A percentile compares a stretch with the other conserved stretches of the same genome.
phyloP scores from a whole-genome alignment of 2,329 filamentous ascomycete species.

The Trichoderma hamatum region DNA sequence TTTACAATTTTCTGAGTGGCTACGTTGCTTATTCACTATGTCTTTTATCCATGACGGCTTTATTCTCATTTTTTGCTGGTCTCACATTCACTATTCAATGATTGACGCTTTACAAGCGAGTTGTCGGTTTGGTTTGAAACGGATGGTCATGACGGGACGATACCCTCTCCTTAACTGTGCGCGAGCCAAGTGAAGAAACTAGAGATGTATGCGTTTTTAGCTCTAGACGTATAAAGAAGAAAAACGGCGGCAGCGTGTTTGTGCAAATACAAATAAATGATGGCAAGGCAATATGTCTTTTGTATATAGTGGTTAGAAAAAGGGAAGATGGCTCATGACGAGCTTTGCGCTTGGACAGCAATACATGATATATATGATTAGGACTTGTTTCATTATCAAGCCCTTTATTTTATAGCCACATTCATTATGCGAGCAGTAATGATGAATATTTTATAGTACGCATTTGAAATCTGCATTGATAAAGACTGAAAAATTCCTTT shows the following conservation, averaged over 20 bases:
- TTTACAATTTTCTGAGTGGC: not conserved
- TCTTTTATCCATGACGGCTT: not conserved
- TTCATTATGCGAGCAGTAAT: not conserved
- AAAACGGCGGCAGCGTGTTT: not conserved
- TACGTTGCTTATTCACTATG: not conserved
- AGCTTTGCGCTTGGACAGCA: conserved; percentile 21
- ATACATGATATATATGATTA: conserved; percentile 22
- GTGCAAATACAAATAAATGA: not conserved
- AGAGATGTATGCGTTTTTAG: not conserved
- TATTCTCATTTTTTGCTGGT: not conserved
- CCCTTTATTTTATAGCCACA: not conserved
- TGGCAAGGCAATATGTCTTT: not conserved
- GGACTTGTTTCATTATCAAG: not conserved
- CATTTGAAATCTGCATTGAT: not conserved
- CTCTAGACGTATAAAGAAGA: conserved; percentile 8
- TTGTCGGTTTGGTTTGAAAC: conserved; percentile 5
- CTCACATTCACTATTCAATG: conserved; percentile 2
- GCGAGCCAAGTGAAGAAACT: not conserved
- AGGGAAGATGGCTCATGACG: not conserved
- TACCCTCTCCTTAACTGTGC: not conserved
- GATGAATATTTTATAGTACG: not conserved
- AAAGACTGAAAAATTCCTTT: not conserved
- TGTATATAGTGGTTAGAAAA: conserved; percentile 14
- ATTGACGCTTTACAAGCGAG: not conserved
- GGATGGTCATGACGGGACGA: conserved; percentile 18